Evolutionary conservation across 495 filamentous ascomycete genomes (phyloP).

Genomic region (Chaetomium cochliodes): DNA sequence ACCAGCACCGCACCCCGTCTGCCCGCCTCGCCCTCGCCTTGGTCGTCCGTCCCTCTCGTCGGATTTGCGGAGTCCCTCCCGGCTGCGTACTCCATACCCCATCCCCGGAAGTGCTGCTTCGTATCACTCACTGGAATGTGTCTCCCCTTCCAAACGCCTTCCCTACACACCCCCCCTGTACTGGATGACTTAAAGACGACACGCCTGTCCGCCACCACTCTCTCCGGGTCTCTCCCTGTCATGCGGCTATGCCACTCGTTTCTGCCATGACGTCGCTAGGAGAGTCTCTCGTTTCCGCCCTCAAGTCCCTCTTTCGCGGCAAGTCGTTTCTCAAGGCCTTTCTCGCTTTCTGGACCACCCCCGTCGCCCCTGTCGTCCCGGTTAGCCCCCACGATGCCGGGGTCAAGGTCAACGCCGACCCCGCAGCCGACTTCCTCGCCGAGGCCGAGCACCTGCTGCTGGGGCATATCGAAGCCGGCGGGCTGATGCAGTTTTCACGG

Average conservation of each 20-base stretch:
- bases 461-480: slow-evolving; percentile 38
- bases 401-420: slow-evolving; percentile 14
- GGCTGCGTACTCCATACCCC: not conserved
- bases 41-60: slow-evolving; percentile 1
- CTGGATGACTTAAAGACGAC: slow-evolving; percentile 29
- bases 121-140: slow-evolving; percentile 19
- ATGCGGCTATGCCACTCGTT: slow-evolving; percentile 47
- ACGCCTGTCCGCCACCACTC: slow-evolving; percentile 12
- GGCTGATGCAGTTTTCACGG: slow-evolving; percentile 41
- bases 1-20: not conserved
- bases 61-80: not conserved
- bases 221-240: slow-evolving; percentile 15
- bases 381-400: slow-evolving; percentile 39
- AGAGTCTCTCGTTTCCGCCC: slow-evolving; percentile 43
- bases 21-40: not conserved
- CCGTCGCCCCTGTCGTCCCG: slow-evolving; percentile 36
- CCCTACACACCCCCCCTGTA: not conserved
- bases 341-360: slow-evolving; percentile 46
- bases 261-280: slow-evolving; percentile 49
- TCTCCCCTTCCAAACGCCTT: slow-evolving; percentile 5
- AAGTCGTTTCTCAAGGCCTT: slow-evolving; percentile 53
- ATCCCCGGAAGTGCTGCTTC: not conserved
- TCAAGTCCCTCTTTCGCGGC: slow-evolving; percentile 52
- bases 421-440: slow-evolving; percentile 33
- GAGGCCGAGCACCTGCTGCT: slow-evolving; percentile 42